Evolutionary conservation across 148 eudicot genomes (phyloP), one percentile per base, ranked within the genome.

Genomic region (Vaccinium corymbosum): DNA sequence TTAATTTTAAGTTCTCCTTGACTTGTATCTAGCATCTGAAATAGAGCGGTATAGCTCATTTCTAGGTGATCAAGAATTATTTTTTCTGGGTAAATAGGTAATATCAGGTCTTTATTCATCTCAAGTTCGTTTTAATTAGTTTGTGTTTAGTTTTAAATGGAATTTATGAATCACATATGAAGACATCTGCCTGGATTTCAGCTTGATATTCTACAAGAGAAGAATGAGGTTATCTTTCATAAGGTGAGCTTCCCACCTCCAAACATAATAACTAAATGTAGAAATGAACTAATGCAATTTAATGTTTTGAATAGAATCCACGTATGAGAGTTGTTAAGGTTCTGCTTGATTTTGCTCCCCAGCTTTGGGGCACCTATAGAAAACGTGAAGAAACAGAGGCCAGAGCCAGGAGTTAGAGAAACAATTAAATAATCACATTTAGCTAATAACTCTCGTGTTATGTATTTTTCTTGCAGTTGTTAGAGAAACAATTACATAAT

Each of bases 141-240:
- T 14, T 29, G 29, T 61, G 29, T 64, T 52, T 52, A 52, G 55
- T 52, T 8, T 52, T 14, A 42, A 22, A 42, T 17, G 12, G 61
- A 2, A 53, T 52, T 38, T 77, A 9, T 72, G 48, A 53, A n/a
- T 83, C 53, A 29, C 20, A 66, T 75, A 14, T 77, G 57, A 78
- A 64, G 82, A 70, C 85, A 57, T 87, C 17, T 83, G n/a, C 52
- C 81, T 59, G 55, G 68, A 80, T 86, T 94, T 93, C 98, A 97
- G 99, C 91, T 97, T 84, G 99, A 97, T 88, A 91, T 94, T 92
- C 91, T 97, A 84, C 99, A 94, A 86, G 97, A 94, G 86, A 98
- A 97, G 90, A 94, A 97, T 90, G 98, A 93, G 75, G 83, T 83
- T 81, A 86, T 97, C 59, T 83, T 91, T 80, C 97, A 93, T 80